These are phyloP conservation scores for Fusarium continuum DNA, from an alignment of 2,329 filamentous ascomycete species.

Conservation along the genomic window DNA sequence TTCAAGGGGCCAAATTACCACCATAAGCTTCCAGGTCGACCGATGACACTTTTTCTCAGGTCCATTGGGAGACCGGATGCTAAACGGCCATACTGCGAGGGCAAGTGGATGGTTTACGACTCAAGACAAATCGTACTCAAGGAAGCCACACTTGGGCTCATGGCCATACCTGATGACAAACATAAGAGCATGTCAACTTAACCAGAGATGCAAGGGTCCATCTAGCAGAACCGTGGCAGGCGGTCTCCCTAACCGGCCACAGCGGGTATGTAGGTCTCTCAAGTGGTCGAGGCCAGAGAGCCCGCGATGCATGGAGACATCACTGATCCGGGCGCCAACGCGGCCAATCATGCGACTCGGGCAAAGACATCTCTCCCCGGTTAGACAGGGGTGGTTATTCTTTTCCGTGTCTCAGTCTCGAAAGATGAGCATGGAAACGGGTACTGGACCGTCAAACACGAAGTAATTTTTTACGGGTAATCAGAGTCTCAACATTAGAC, in stretches of 20 bases:
- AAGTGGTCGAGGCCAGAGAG: conserved; percentile 36
- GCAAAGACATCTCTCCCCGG: conserved; percentile 28
- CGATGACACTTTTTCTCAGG: neutral
- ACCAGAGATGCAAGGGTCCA: conserved; percentile 27
- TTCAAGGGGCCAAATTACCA: conserved; percentile 15
- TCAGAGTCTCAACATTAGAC: neutral
- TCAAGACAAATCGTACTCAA: conserved; percentile 4
- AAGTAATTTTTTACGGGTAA: conserved; percentile 3
- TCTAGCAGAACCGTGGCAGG: conserved; percentile 11
- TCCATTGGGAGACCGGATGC: neutral
- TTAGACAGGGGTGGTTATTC: conserved; percentile 32
- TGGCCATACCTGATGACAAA: neutral
- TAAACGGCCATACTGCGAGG: conserved; percentile 4
- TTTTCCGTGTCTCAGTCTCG: conserved; percentile 25
- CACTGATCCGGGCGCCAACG: conserved; percentile 48
- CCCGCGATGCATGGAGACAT: conserved; percentile 42
- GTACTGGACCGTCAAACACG: neutral
- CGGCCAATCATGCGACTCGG: conserved; percentile 45
- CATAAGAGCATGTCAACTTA: neutral
- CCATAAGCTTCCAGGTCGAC: neutral
- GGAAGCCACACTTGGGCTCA: neutral
- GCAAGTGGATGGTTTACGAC: conserved; percentile 1
- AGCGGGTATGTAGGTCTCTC: conserved; percentile 45
- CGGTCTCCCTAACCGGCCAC: conserved; percentile 34
- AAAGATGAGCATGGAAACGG: conserved; percentile 13